phyloP scores from a whole-genome alignment of 768 basidiomycete genomes.

The Russula emetica region DNA sequence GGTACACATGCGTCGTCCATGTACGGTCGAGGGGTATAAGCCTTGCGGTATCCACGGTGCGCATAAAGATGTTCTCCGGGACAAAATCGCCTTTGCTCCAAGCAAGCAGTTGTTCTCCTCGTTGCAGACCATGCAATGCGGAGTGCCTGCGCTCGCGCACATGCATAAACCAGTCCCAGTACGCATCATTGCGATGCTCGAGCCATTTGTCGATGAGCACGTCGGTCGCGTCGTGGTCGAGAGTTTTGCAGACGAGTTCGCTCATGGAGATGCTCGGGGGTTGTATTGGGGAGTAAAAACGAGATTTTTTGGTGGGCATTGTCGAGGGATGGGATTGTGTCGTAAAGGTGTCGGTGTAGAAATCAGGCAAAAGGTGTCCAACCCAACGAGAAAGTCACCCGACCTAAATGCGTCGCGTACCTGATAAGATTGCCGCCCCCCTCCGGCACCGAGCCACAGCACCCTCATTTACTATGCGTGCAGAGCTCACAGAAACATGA shows the following conservation, averaged over 20 bases:
- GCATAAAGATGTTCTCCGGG: constrained; percentile 75
- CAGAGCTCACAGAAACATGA: no score
- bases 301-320: constrained; percentile 26
- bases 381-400: background rate
- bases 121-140: constrained; percentile 41
- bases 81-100: constrained; percentile 69
- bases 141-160: constrained; percentile 63
- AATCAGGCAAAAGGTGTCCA: background rate
- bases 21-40: constrained; percentile 76
- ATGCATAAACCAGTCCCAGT: constrained; percentile 72
- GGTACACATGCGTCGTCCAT: constrained; percentile 78
- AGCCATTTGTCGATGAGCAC: constrained; percentile 83
- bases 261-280: constrained; percentile 69
- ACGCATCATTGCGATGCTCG: constrained; percentile 69
- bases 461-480: background rate
- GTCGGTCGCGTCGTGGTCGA: constrained; percentile 72
- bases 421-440: constrained; percentile 1
- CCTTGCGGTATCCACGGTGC: constrained; percentile 73
- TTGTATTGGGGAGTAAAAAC: constrained; percentile 57
- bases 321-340: background rate
- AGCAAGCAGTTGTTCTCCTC: constrained; percentile 41
- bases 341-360: background rate
- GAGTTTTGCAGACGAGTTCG: constrained; percentile 73
- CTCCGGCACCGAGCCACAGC: background rate
- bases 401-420: background rate